These are phyloP conservation scores for Zizania palustris DNA, from an alignment of 202 grass and related monocot species.

Conservation along the genomic window DNA sequence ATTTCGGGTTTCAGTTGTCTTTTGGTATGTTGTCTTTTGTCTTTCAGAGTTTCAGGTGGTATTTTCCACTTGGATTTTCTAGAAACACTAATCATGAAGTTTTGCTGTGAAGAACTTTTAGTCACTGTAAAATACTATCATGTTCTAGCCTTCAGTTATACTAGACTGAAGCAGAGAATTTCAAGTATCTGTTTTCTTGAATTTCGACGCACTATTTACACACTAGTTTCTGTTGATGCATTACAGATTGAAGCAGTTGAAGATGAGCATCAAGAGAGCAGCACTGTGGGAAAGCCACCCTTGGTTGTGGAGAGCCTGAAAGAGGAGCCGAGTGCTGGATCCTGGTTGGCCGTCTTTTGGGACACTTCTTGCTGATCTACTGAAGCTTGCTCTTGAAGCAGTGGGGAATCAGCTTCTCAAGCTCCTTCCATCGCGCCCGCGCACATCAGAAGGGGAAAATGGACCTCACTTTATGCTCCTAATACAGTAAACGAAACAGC, in stretches of 20 bases:
- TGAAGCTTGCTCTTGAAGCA: slow-evolving; percentile 72
- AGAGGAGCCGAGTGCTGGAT: slow-evolving; percentile 83
- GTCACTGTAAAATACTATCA: slow-evolving; percentile 11
- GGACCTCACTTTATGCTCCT: slow-evolving; percentile 52
- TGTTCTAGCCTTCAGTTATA: slow-evolving; percentile 14
- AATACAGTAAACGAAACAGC: slow-evolving; percentile 37
- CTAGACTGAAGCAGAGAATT: not conserved
- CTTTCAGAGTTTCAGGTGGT: not conserved
- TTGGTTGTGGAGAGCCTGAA: slow-evolving; percentile 78
- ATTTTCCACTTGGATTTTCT: slow-evolving; percentile 8
- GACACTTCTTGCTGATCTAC: slow-evolving; percentile 76
- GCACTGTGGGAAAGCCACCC: slow-evolving; percentile 46
- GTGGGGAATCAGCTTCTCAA: slow-evolving; percentile 71
- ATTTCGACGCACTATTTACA: not conserved
- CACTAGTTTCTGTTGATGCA: slow-evolving; percentile 24
- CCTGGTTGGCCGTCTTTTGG: slow-evolving; percentile 91
- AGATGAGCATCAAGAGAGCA: slow-evolving; percentile 50
- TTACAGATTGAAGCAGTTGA: slow-evolving; percentile 61
- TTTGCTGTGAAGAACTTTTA: slow-evolving; percentile 4
- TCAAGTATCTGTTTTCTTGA: not conserved
- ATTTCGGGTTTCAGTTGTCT: slow-evolving; percentile 17
- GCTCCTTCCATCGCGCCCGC: slow-evolving; percentile 48
- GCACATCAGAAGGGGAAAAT: slow-evolving; percentile 49
- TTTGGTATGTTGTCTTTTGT: not conserved
- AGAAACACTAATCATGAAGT: not conserved